phyloP scores from a whole-genome alignment of 2,329 filamentous ascomycete species.

The Phyllachora maydis region DNA sequence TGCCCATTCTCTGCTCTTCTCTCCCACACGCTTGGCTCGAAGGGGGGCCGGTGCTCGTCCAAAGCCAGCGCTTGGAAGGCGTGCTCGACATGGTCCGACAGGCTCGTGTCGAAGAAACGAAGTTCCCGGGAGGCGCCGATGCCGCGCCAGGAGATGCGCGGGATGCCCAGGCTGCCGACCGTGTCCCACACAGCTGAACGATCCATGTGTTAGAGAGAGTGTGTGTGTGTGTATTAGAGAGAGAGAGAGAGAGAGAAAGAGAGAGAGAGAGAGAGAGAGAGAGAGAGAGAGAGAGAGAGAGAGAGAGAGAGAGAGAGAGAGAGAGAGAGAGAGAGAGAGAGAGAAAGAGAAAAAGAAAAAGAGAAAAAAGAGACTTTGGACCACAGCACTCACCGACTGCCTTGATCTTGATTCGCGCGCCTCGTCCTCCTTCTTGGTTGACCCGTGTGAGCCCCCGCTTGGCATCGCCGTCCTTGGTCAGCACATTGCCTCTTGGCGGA shows the following conservation, averaged over 20 bases:
- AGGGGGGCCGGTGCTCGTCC: conserved; percentile 32
- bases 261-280: too few species aligned
- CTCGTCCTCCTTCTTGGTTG: conserved; percentile 12
- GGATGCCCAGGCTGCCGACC: conserved; percentile 24
- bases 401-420: conserved; percentile 22
- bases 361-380: too few species aligned
- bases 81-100: conserved; percentile 30
- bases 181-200: conserved; percentile 35
- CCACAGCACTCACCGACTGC: too few species aligned
- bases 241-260: too few species aligned
- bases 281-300: too few species aligned
- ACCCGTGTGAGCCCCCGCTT: conserved; percentile 18
- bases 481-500: conserved; percentile 1
- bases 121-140: conserved; percentile 23
- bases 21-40: conserved; percentile 9
- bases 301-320: too few species aligned
- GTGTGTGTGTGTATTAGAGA: too few species aligned
- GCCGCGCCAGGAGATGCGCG: conserved; percentile 22
- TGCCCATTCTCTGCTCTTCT: conserved; percentile 3
- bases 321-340: too few species aligned
- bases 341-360: too few species aligned
- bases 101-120: conserved; percentile 29
- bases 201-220: too few species aligned
- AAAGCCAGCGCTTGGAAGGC: conserved; percentile 38
- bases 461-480: conserved; percentile 2